Percentiles rank a stretch among this genome's conserved stretches.
Evolutionary conservation across 208 protist genomes (phyloP).

Genomic region (Trypanosoma platydactyli): DNA sequence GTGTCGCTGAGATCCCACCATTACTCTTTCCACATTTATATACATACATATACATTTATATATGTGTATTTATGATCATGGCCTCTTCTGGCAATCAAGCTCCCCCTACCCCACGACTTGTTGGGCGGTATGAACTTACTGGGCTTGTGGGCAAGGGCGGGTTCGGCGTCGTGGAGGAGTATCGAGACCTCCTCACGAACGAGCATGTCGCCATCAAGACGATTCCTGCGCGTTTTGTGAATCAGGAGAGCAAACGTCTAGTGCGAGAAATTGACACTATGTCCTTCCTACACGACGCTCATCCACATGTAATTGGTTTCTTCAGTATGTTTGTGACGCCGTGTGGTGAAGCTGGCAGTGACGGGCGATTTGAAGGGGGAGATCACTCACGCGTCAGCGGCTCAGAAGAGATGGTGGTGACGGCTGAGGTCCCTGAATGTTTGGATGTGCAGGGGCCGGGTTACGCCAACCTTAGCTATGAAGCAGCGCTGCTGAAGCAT

Average conservation of each 20-base stretch:
- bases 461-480: constrained; percentile 34
- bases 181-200: constrained; percentile 68
- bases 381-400: no score
- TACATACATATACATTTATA: no score
- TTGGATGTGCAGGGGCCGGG: constrained; percentile 45
- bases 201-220: constrained; percentile 91
- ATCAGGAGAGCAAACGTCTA: constrained; percentile 91
- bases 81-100: no score
- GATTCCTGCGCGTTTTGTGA: constrained; percentile 80
- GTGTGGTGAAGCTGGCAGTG: no score
- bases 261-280: constrained; percentile 97
- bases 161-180: constrained; percentile 97
- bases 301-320: constrained; percentile 94
- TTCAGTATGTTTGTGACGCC: constrained; percentile 95
- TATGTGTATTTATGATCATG: no score
- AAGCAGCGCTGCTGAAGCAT: constrained; percentile 40
- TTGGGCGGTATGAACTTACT: constrained; percentile 67
- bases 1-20: no score
- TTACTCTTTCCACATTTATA: no score
- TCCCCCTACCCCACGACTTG: constrained; percentile 35
- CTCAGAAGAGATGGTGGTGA: no score
- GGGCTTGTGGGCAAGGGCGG: constrained; percentile 91
- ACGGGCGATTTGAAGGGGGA: no score
- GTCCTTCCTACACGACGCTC: constrained; percentile 90
- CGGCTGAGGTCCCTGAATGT: background rate